Evolutionary conservation across 768 basidiomycete species (phyloP).

Genomic region (Terana coerulea): DNA sequence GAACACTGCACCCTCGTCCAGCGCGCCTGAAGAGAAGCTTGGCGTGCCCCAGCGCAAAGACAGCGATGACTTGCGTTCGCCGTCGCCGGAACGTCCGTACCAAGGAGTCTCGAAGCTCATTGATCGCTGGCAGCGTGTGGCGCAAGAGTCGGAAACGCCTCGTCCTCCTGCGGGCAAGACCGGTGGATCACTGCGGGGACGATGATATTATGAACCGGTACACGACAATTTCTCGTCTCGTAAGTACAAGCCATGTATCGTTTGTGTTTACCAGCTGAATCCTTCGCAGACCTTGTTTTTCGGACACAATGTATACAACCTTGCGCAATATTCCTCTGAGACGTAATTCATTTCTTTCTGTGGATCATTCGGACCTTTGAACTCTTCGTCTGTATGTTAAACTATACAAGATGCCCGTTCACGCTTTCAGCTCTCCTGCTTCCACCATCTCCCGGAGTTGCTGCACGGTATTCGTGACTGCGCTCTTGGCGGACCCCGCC

Average conservation of each 20-base stretch:
- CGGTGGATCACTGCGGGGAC: constrained; percentile 1
- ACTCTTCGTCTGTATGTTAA: background rate
- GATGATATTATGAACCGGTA: background rate
- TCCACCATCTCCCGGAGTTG: constrained; percentile 6
- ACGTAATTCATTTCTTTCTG: background rate
- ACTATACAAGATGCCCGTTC: background rate
- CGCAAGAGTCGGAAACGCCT: constrained; percentile 38
- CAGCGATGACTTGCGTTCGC: constrained; percentile 33
- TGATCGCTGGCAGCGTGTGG: constrained; percentile 85
- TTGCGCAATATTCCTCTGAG: background rate
- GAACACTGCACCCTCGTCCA: background rate
- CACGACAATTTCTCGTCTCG: no score
- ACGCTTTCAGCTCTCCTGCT: constrained; percentile 2
- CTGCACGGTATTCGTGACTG: background rate
- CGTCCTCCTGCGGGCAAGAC: background rate
- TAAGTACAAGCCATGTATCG: no score
- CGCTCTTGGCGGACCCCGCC: background rate
- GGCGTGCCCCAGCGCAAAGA: background rate
- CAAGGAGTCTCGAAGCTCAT: constrained; percentile 83
- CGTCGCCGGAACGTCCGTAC: constrained; percentile 75
- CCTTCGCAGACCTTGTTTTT: no score
- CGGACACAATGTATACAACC: no score
- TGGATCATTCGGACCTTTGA: background rate
- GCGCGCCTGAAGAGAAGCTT: background rate
- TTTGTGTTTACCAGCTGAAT: no score